Base-by-base conservation (phyloP, 2,329 filamentous ascomycete species). In the Calonectria fujianensis region DNA sequence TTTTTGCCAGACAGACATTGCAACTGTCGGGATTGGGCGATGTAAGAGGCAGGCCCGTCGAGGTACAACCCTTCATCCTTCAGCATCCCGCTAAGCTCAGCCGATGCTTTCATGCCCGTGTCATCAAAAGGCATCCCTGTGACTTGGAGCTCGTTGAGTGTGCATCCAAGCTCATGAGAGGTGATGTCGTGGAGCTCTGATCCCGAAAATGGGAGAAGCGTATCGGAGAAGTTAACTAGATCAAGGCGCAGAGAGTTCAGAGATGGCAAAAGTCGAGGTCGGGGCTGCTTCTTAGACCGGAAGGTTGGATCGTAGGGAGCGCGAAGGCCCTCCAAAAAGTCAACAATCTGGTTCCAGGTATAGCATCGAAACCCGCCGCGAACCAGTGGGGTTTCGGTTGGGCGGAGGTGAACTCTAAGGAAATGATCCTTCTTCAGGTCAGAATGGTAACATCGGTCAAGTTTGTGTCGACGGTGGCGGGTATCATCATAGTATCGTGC, bases 401-500 rank as follows among this genome's bases (percentile, higher is more conserved):
- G 83, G 2, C 89, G 86, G 39, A 82, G 83, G 32, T 86, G 82
- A 5, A 90, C 84, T 52, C 83, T 85, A 45, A 91, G 83, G 13
- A 80, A 80, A 24, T 88, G 82, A 9, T 86, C 82, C 68, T 84
- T 87, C 73, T 84, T 87, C 52, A 89, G 76, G 52, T 85, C 84
- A 2, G 82, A 81, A 74, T 90, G 88, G 75, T 90, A 87, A 11
- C 81, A 82, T 29, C 82, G 83, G 32, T 84, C 84, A 57, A 88
- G 82, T 75, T 84, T 86, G 75, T 88, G 88, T 48, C 84, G 86
- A 14, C 83, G 82, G 61, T 69, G 65, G 4, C 81, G 83, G 61
- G 88, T 85, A 64, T 91, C 89, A 70, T 91, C 89, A 74, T 90
- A 92, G 80, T 90, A 91, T 67, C 85, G 86, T 13, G 89, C 90